Conservation (phyloP, 225 moss, liverwort and hornwort genomes). For the Takakia lepidozioides region DNA sequence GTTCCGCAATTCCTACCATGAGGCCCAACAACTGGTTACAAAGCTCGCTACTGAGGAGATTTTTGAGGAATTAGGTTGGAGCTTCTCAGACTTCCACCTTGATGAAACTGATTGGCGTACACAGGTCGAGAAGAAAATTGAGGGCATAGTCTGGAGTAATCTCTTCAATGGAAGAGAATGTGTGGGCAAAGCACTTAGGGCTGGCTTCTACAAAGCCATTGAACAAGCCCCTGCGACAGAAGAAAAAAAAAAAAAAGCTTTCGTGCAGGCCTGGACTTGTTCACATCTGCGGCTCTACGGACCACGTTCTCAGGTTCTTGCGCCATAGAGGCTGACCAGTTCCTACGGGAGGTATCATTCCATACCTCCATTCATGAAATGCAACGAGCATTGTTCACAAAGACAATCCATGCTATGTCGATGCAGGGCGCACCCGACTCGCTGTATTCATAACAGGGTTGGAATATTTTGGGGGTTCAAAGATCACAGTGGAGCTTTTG, state of each 20-base stretch:
- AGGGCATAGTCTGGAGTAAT: slow-evolving; percentile 6
- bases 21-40: not conserved
- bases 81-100: not conserved
- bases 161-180: not conserved
- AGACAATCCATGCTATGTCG: too few relatives aligned
- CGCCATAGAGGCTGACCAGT: not conserved
- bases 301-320: not conserved
- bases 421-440: too few relatives aligned
- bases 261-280: not conserved
- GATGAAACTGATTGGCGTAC: not conserved
- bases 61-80: slow-evolving; percentile 1
- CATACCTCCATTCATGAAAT: not conserved
- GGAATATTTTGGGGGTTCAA: too few relatives aligned
- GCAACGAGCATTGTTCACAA: too few relatives aligned
- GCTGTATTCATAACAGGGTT: too few relatives aligned
- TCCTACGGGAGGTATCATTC: not conserved
- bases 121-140: slow-evolving; percentile 1
- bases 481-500: too few relatives aligned
- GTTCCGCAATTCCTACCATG: not conserved
- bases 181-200: slow-evolving; percentile 7
- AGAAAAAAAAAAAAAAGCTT: not conserved
- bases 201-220: not conserved
- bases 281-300: not conserved
- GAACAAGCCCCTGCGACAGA: not conserved
- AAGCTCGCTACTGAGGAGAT: not conserved